Evolutionary conservation across 495 filamentous ascomycete genomes (phyloP).

Genomic region (Amphirosellinia nigrospora): DNA sequence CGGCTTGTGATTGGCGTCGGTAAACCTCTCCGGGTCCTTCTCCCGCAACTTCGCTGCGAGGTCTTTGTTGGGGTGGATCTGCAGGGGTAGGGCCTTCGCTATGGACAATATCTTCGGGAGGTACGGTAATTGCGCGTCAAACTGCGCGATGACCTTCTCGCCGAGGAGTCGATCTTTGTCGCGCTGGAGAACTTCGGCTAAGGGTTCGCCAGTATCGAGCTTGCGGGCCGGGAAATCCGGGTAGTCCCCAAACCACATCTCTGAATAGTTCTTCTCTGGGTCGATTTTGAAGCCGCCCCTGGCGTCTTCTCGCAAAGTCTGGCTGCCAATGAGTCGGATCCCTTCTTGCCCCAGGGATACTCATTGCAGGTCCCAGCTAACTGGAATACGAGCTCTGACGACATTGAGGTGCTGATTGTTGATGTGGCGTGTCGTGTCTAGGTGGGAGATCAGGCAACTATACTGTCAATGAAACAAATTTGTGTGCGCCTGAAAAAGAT

Average conservation of each 20-base stretch:
- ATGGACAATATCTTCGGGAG: conserved; percentile 84
- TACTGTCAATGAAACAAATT: neutral
- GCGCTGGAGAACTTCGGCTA: conserved; percentile 69
- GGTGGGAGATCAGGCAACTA: neutral
- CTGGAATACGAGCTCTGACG: conserved; percentile 50
- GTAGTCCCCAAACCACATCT: conserved; percentile 87
- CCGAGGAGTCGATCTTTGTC: conserved; percentile 70
- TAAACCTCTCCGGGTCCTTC: conserved; percentile 67
- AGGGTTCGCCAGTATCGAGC: conserved; percentile 64
- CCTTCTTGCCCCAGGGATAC: conserved; percentile 73
- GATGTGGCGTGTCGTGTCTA: neutral
- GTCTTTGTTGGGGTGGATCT: conserved; percentile 75
- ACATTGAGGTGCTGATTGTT: conserved; percentile 20
- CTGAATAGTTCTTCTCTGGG: conserved; percentile 65
- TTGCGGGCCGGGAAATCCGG: conserved; percentile 71
- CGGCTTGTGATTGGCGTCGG: conserved; percentile 80
- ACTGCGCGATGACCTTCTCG: conserved; percentile 64
- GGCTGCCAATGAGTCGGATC: conserved; percentile 72
- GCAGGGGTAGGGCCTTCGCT: conserved; percentile 78
- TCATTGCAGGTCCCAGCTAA: conserved; percentile 60
- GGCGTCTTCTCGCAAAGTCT: conserved; percentile 71
- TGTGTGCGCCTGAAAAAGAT: neutral
- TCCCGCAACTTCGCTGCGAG: conserved; percentile 68
- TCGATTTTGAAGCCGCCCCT: conserved; percentile 71
- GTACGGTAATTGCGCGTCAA: conserved; percentile 71